Evolutionary conservation across 2,329 filamentous ascomycete species (phyloP), one percentile per base, ranked within the genome.

Genomic region (Blastomyces percursus): DNA sequence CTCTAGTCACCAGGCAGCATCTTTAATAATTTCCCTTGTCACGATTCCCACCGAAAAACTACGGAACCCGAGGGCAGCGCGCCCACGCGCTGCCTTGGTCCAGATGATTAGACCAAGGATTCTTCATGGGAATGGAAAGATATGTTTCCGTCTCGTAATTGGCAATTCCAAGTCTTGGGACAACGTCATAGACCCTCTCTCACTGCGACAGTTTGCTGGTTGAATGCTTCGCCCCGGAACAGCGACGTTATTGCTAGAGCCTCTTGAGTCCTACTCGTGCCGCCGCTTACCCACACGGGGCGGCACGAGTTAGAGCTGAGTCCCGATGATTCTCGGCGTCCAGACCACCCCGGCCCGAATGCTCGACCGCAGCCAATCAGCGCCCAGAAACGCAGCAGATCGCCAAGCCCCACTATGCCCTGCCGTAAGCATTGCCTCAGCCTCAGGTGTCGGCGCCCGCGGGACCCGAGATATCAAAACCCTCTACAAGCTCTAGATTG

Each of bases 1-100:
- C 56, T 9, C 52, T 16, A 19, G 40, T 24, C 38, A 59, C 21
- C 56, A 59, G 56, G 38, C 40, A 24, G 14, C 24, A 16, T 19
- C 19, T 44, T 44, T 44, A 30, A 30, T 30, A n/a, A 40, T 14
- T 19, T 44, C 19, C 2, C 19, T 19, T 16, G 40, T 44, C 40
- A 44, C 19, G 5, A 19, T 14, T 42, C 14, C 32, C 32, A 3
- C 7, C 9, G 12, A 11, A 12, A 0, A 38, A 9, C 35, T 11
- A 12, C 55, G 55, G 55, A 8, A 57, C 21, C 55, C 55, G 55
- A 40, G 55, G 55, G 42, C 55, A 57, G 55, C 55, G 55, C 11
- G 21, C 30, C 40, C 35, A 38, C 35, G 35, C 35, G 35, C 35
- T 19, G 40, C 7, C 14, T 44, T 19, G 40, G 40, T 12, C 40